phyloP scores from a whole-genome alignment of 352 stramenopile genomes.

The Globisporangium abappressorium region DNA sequence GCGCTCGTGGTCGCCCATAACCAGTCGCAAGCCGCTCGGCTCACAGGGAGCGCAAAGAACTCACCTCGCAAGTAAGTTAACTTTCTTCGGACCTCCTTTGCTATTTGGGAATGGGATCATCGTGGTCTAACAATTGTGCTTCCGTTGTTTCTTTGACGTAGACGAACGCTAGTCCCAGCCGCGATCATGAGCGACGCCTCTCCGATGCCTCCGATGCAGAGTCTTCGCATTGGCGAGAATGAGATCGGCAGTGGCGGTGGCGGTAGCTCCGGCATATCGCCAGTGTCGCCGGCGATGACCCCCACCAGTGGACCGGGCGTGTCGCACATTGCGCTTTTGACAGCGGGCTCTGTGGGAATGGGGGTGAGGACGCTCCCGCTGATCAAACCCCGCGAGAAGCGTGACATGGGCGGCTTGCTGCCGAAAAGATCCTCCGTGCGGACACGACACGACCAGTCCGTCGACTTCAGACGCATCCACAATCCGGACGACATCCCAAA shows the following conservation, averaged over 20 bases:
- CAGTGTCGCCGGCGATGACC: background rate
- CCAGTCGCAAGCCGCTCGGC: slow-evolving; percentile 8
- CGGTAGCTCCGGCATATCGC: background rate
- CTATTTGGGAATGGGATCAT: background rate
- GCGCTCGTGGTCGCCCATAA: slow-evolving; percentile 9
- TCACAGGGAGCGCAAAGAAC: slow-evolving; percentile 12
- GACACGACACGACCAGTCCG: slow-evolving; percentile 55
- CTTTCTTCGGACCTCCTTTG: background rate
- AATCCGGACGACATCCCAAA: slow-evolving; percentile 73
- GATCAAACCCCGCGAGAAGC: slow-evolving; percentile 53
- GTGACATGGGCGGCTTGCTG: slow-evolving; percentile 59
- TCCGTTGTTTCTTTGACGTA: background rate
- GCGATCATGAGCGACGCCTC: slow-evolving; percentile 7
- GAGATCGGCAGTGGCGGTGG: background rate
- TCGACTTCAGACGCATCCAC: slow-evolving; percentile 70
- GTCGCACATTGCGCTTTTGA: slow-evolving; percentile 8
- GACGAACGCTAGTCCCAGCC: slow-evolving; percentile 15
- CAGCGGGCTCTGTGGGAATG: slow-evolving; percentile 26
- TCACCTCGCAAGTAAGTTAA: slow-evolving; percentile 14
- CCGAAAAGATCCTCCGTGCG: slow-evolving; percentile 65
- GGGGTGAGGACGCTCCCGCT: slow-evolving; percentile 39
- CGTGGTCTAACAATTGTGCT: background rate
- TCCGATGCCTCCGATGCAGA: slow-evolving; percentile 14
- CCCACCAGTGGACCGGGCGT: slow-evolving; percentile 1
- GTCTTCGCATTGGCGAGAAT: slow-evolving; percentile 6